Evolutionary conservation across 768 basidiomycete genomes (phyloP).

Genomic region (Leccinum rimulosum): DNA sequence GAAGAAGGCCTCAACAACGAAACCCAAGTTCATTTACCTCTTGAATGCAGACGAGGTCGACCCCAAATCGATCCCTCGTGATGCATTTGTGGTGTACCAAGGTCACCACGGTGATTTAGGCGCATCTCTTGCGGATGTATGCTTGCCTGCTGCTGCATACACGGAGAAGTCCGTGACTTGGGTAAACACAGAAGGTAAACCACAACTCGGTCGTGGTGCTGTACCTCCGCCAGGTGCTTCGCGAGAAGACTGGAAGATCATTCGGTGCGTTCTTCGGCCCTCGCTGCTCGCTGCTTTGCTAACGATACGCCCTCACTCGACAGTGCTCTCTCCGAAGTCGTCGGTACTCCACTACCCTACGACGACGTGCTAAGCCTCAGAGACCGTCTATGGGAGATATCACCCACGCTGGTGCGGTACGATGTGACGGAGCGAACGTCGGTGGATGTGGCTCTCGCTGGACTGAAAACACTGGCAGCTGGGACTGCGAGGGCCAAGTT

Average conservation of each 20-base stretch:
- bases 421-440: conserved; percentile 80
- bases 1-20: conserved; percentile 65
- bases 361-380: conserved; percentile 81
- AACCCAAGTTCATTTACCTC: conserved; percentile 94
- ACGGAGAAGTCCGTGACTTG: conserved; percentile 90
- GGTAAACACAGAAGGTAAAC: conserved; percentile 95
- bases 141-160: conserved; percentile 89
- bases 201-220: conserved; percentile 87
- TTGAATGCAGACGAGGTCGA: conserved; percentile 95
- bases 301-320: neutral
- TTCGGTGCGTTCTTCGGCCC: conserved; percentile 53
- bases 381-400: conserved; percentile 96
- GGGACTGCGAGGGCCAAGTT: conserved; percentile 54
- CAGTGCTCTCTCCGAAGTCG: conserved; percentile 86
- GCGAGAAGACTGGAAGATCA: conserved; percentile 96
- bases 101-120: conserved; percentile 98
- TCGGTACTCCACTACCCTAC: conserved; percentile 82
- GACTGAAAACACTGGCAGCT: conserved; percentile 57
- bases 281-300: neutral
- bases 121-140: conserved; percentile 96
- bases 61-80: conserved; percentile 79
- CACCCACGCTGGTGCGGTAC: conserved; percentile 85
- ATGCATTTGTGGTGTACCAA: conserved; percentile 98
- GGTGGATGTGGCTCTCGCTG: conserved; percentile 63
- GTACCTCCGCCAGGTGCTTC: conserved; percentile 94